These are phyloP conservation scores for Phytophthora sansomeana DNA, from an alignment of 352 stramenopile genomes.

Conservation along the genomic window DNA sequence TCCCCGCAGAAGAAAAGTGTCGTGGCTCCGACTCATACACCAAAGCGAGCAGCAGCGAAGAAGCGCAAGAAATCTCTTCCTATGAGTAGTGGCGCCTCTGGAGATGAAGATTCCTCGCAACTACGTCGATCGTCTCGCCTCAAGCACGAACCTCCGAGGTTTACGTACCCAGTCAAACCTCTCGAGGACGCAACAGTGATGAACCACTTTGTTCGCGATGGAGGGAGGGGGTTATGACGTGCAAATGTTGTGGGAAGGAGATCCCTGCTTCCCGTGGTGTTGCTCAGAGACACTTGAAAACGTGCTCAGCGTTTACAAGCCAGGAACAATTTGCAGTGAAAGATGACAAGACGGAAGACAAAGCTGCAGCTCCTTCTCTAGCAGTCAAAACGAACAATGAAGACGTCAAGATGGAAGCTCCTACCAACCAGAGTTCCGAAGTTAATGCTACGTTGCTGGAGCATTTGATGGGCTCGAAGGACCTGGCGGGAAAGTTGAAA, in stretches of 20 bases:
- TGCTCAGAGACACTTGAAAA: conserved; percentile 21
- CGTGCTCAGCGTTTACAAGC: neutral
- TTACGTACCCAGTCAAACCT: neutral
- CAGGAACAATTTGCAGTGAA: neutral
- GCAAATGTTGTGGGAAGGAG: conserved; percentile 29
- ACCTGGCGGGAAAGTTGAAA: conserved; percentile 37
- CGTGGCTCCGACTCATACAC: conserved; percentile 10
- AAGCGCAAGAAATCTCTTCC: conserved; percentile 9
- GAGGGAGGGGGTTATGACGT: conserved; percentile 8
- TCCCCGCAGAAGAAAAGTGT: neutral
- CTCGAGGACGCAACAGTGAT: conserved; percentile 7
- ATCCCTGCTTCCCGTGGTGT: conserved; percentile 15
- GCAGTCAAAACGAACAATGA: neutral
- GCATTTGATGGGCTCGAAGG: conserved; percentile 42
- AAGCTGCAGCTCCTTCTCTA: neutral
- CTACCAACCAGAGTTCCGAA: neutral
- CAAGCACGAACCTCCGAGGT: conserved; percentile 18
- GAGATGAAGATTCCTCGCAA: neutral
- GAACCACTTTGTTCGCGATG: conserved; percentile 18
- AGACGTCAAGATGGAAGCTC: conserved; percentile 9
- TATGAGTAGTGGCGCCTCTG: neutral
- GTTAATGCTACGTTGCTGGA: conserved; percentile 6
- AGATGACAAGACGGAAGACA: conserved; percentile 2
- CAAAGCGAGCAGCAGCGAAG: conserved; percentile 18
- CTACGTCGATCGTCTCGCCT: conserved; percentile 29